Conservation (phyloP, 192 early-diverging fungal species). For the Haplosporangium gracile region DNA sequence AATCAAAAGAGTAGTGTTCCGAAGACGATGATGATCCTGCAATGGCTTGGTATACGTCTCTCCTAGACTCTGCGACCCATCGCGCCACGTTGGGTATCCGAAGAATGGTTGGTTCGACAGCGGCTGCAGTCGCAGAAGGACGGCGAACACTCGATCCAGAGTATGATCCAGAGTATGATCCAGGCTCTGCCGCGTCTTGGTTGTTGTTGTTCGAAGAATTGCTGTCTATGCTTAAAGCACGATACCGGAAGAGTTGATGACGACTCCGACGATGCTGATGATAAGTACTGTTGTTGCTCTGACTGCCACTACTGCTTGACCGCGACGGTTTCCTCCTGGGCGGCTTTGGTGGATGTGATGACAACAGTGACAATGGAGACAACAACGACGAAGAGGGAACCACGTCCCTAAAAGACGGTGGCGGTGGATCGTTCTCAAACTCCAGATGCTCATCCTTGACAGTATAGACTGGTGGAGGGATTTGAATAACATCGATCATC, state of each 20-base stretch:
- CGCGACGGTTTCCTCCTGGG: neutral
- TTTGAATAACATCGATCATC: neutral
- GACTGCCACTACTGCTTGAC: neutral
- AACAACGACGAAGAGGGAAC: neutral
- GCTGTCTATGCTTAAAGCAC: neutral
- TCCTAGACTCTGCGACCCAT: conserved; percentile 5
- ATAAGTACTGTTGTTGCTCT: neutral
- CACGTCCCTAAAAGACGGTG: neutral
- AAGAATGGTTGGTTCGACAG: neutral
- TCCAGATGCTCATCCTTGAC: conserved; percentile 9
- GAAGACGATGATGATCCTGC: neutral
- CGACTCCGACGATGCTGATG: neutral
- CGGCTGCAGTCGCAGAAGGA: neutral
- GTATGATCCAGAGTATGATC: neutral
- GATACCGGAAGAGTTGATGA: neutral
- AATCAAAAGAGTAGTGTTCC: neutral
- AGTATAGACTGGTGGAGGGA: conserved; percentile 6
- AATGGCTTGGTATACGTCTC: neutral
- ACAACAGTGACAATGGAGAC: neutral
- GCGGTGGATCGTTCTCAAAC: conserved; percentile 2
- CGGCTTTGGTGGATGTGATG: neutral
- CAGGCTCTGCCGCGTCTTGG: neutral
- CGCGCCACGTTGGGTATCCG: neutral
- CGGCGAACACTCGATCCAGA: neutral
- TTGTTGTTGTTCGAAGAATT: neutral